These are phyloP conservation scores for Omphalea diandra DNA, from an alignment of 441 rosid species.

Conservation along the genomic window DNA sequence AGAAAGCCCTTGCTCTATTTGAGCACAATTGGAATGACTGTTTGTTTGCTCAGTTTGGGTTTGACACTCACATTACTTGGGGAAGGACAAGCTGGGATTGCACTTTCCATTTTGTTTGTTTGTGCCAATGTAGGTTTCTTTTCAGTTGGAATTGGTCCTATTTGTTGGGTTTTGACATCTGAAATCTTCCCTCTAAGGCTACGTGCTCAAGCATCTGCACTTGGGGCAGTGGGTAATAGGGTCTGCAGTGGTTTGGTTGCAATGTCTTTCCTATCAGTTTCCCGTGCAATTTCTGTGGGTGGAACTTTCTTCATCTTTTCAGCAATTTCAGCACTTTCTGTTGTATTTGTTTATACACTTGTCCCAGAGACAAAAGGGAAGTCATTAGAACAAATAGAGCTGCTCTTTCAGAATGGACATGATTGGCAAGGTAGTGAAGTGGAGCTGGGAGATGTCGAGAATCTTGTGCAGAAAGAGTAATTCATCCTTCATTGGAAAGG, in stretches of 20 bases:
- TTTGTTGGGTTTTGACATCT: conserved; percentile 84
- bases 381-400: conserved; percentile 79
- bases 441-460: conserved; percentile 71
- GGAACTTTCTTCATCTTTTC: conserved; percentile 75
- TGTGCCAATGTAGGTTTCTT: conserved; percentile 91
- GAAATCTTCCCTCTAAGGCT: conserved; percentile 80
- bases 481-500: neutral
- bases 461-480: conserved; percentile 59
- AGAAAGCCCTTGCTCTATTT: conserved; percentile 82
- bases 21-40: conserved; percentile 91
- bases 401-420: conserved; percentile 48
- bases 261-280: conserved; percentile 81
- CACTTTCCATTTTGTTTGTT: conserved; percentile 48
- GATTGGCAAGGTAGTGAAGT: conserved; percentile 48
- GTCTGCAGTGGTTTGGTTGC: conserved; percentile 83
- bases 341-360: conserved; percentile 53
- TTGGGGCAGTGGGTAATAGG: conserved; percentile 86
- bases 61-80: conserved; percentile 53
- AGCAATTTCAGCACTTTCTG: conserved; percentile 60
- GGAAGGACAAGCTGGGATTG: conserved; percentile 44
- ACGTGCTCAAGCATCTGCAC: conserved; percentile 86
- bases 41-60: conserved; percentile 62
- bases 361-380: conserved; percentile 91
- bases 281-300: conserved; percentile 55
- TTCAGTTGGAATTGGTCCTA: conserved; percentile 80